A percentile compares a stretch with the other conserved stretches of the same genome.
Conservation (phyloP, 192 early-diverging fungal genomes). For the Coemansia sp. region DNA sequence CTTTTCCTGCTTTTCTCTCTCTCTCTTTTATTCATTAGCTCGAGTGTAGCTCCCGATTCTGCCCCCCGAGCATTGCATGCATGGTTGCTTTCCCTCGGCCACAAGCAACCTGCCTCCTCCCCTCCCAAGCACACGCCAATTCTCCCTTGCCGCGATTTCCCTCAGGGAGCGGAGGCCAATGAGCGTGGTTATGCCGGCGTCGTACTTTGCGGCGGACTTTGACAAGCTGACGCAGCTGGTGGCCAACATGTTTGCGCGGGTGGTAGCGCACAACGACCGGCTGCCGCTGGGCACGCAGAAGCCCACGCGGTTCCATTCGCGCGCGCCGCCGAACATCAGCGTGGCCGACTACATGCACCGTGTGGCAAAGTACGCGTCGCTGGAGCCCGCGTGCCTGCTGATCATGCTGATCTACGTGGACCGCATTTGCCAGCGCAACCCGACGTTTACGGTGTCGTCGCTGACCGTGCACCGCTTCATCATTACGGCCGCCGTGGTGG, state of each 20-base stretch:
- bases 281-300: conserved; percentile 48
- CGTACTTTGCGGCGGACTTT: conserved; percentile 41
- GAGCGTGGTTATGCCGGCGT: conserved; percentile 35
- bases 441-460: conserved; percentile 86
- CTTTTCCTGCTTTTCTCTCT: neutral
- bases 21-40: no score
- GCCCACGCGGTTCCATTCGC: conserved; percentile 92
- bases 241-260: conserved; percentile 48
- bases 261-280: conserved; percentile 66
- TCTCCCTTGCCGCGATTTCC: neutral
- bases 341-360: conserved; percentile 86
- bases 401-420: conserved; percentile 94
- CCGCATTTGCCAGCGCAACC: conserved; percentile 66
- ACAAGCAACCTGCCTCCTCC: no score
- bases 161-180: no score
- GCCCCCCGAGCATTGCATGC: no score
- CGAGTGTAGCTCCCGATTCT: no score
- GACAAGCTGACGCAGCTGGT: conserved; percentile 39
- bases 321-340: conserved; percentile 82
- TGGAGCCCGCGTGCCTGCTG: conserved; percentile 84
- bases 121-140: no score
- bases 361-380: conserved; percentile 85
- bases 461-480: conserved; percentile 93
- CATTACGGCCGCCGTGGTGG: conserved; percentile 80
- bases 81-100: no score